Percentiles rank a stretch among this genome's conserved stretches.
These are phyloP conservation scores for Globisporangium polare DNA, from an alignment of 352 stramenopile species.

Conservation along the genomic window DNA sequence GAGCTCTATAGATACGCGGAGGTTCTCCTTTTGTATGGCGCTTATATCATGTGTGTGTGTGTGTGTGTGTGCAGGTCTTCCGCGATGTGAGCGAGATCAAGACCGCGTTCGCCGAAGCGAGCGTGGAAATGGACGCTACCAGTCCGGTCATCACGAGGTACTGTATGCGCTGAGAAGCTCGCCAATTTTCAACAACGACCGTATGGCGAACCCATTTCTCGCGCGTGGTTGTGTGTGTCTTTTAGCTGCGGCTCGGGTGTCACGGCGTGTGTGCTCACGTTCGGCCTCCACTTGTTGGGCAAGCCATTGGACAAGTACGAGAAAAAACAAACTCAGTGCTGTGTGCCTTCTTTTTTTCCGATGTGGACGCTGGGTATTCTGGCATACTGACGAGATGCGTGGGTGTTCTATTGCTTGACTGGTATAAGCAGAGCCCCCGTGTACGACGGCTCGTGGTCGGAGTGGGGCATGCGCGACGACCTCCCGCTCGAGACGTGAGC, in stretches of 20 bases:
- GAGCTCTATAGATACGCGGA: too few species aligned
- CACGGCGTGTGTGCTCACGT: slow-evolving; percentile 58
- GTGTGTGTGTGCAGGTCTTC: slow-evolving; percentile 27
- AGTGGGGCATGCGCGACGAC: slow-evolving; percentile 72
- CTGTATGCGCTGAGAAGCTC: too few species aligned
- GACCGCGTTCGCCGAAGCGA: slow-evolving; percentile 69
- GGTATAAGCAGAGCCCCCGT: slow-evolving; percentile 44
- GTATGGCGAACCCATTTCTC: too few species aligned
- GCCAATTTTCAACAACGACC: too few species aligned
- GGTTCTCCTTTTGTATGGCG: too few species aligned
- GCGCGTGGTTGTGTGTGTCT: too few species aligned
- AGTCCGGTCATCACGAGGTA: slow-evolving; percentile 73
- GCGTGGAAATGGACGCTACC: slow-evolving; percentile 48
- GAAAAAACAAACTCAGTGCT: too few species aligned
- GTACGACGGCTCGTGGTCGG: slow-evolving; percentile 90
- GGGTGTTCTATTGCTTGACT: neutral
- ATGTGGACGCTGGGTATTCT: too few species aligned
- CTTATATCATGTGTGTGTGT: too few species aligned
- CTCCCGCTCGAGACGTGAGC: slow-evolving; percentile 41
- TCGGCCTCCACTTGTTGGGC: slow-evolving; percentile 57
- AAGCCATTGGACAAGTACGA: slow-evolving; percentile 76
- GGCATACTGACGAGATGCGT: slow-evolving; percentile 2
- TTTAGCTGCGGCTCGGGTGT: slow-evolving; percentile 75
- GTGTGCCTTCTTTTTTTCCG: too few species aligned
- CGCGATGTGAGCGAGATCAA: slow-evolving; percentile 73